Percentiles rank a stretch among this genome's conserved stretches.
These are phyloP conservation scores for Dimocarpus longan DNA, from an alignment of 345 rosid species.

Conservation along the genomic window DNA sequence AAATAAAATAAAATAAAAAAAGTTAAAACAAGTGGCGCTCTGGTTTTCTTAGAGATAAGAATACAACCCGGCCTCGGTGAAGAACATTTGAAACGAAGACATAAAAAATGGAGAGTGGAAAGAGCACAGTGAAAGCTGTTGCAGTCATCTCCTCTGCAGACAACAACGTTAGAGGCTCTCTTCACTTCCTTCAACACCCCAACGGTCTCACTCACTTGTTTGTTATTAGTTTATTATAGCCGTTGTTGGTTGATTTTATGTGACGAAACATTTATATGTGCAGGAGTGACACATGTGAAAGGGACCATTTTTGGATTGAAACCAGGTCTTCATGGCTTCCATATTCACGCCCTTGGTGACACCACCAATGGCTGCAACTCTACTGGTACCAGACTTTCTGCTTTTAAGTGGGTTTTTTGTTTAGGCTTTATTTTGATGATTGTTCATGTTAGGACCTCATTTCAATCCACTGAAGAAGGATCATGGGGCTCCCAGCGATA, in stretches of 20 bases:
- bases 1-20: too few relatives aligned
- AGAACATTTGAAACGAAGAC: background rate
- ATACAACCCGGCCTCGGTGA: too few relatives aligned
- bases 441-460: conserved; percentile 69
- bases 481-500: conserved; percentile 78
- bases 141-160: conserved; percentile 73
- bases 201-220: conserved; percentile 48
- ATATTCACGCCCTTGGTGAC: conserved; percentile 90
- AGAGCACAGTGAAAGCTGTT: conserved; percentile 70
- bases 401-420: background rate
- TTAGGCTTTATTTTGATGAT: background rate
- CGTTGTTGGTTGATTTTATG: background rate
- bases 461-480: conserved; percentile 82
- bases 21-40: background rate
- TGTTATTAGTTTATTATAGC: conserved; percentile 2
- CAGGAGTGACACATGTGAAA: conserved; percentile 76
- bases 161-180: conserved; percentile 57
- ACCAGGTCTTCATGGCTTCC: conserved; percentile 90
- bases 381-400: conserved; percentile 51
- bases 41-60: background rate
- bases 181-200: conserved; percentile 62
- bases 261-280: background rate
- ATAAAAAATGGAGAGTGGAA: conserved; percentile 41
- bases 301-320: conserved; percentile 76
- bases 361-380: conserved; percentile 97